Percentiles rank a stretch among this genome's conserved stretches.
These are phyloP conservation scores for Jasminum sambac DNA, from an alignment of 257 asterid genomes.

Conservation along the genomic window DNA sequence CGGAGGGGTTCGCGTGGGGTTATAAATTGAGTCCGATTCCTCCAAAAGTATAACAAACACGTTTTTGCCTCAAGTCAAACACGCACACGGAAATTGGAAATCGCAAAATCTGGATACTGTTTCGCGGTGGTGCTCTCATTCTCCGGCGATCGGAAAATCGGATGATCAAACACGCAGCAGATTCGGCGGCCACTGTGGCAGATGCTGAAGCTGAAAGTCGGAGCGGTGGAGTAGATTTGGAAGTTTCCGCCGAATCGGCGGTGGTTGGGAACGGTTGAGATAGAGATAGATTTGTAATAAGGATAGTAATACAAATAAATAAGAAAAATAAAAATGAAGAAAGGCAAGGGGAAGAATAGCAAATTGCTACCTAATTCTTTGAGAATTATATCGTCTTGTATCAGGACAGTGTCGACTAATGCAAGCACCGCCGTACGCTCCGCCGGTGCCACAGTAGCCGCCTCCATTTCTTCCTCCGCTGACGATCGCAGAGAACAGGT, in stretches of 20 bases:
- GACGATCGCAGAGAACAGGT: constrained; percentile 83
- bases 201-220: constrained; percentile 31
- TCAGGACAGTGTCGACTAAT: constrained; percentile 68
- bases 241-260: constrained; percentile 38
- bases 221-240: constrained; percentile 50
- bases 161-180: constrained; percentile 44
- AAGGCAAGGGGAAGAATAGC: constrained; percentile 54
- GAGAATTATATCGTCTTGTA: constrained; percentile 70
- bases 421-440: constrained; percentile 78
- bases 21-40: constrained; percentile 33
- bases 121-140: constrained; percentile 26
- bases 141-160: constrained; percentile 40
- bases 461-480: constrained; percentile 52
- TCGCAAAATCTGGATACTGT: constrained; percentile 31
- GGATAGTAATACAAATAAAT: constrained; percentile 5
- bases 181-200: constrained; percentile 57
- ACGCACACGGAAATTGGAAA: constrained; percentile 11
- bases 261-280: constrained; percentile 37
- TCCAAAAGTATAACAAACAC: constrained; percentile 28
- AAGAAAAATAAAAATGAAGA: constrained; percentile 38
- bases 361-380: constrained; percentile 66
- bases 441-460: constrained; percentile 68
- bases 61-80: constrained; percentile 48
- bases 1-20: constrained; percentile 43
- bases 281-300: not conserved